Base-by-base conservation (phyloP, 106 monocot genomes). In the Dioscorea dumetorum region DNA sequence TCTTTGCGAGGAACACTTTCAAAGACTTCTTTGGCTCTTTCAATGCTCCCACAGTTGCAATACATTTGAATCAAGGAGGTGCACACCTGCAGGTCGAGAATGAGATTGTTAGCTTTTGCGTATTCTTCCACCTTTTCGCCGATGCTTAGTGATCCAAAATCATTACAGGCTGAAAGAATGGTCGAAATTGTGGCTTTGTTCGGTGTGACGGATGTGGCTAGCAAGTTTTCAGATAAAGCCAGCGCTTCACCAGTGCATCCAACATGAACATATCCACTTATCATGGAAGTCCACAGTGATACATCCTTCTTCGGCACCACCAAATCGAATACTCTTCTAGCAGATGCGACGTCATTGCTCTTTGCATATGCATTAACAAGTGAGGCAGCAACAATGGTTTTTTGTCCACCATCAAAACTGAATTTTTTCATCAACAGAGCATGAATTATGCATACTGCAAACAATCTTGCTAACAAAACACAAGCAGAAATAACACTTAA, bases 261-360 rank as follows among this genome's bases (percentile, higher is more conserved):
- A 49, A 13, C 35, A 32, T 52, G 70, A 67, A 80, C 74, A 60
- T 74, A 80, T 3, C 73, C 87, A 19, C 62, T 58, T 19, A 87
- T 83, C 71, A 87, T 82, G 2, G 82, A 73, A 49, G 79, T 87
- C 86, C 86, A 87, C 19, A 72, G 24, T 15, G 74, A 57, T n/a
- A 82, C 58, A 79, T 82, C 57, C 54, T 78, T 82, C 31, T 73
- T 52, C 15, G 16, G 50, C 20, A 69, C 17, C 20, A 69, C 17
- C 1, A 63, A 60, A 75, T 68, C 72, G 62, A 86, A 86, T 57
- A 86, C 57, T 20, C 61, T 72, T 59, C 57, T 54, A 16, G 85
- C 75, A 20, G 75, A 72, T 34, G 15, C 5, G 22, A 79, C 15
- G 62, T 86, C 82, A 13, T 64, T 58, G 53, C 78, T 78, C 63